Conservation (phyloP, 352 stramenopile species). For the Pythium dissimile region DNA sequence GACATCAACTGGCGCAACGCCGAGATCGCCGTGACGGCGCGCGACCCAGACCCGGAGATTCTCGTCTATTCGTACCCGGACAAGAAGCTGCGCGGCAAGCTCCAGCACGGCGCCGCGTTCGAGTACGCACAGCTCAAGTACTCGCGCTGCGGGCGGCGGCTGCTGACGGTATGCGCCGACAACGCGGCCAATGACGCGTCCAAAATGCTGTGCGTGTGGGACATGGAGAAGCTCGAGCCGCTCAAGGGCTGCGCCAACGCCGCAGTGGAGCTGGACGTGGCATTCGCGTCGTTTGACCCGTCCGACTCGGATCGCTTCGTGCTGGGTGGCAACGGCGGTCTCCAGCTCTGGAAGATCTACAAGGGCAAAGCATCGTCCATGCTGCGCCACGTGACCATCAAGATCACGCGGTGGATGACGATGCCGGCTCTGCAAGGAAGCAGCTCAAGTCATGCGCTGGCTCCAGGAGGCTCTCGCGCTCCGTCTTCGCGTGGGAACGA, state of each 20-base stretch:
- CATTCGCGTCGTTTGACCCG: conserved; percentile 75
- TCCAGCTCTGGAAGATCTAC: conserved; percentile 76
- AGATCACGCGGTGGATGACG: conserved; percentile 15
- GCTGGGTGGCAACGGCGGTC: conserved; percentile 50
- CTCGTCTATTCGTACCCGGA: conserved; percentile 70
- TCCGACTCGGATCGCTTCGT: conserved; percentile 55
- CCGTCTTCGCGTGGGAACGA: not conserved
- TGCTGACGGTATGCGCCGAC: conserved; percentile 48
- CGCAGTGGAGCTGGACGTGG: conserved; percentile 23
- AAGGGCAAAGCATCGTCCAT: conserved; percentile 22
- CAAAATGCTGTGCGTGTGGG: conserved; percentile 56
- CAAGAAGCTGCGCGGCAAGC: conserved; percentile 64
- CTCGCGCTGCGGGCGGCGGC: conserved; percentile 54
- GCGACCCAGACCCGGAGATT: conserved; percentile 54
- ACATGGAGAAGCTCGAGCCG: conserved; percentile 44
- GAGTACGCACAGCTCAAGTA: conserved; percentile 71
- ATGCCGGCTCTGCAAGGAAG: too few relatives aligned
- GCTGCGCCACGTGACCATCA: conserved; percentile 23
- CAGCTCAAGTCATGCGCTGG: too few relatives aligned
- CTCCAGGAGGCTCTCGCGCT: not conserved
- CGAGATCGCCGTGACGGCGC: conserved; percentile 50
- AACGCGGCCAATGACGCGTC: not conserved
- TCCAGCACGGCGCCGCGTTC: conserved; percentile 34
- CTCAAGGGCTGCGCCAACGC: conserved; percentile 44
- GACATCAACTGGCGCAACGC: conserved; percentile 56